These are phyloP conservation scores for Lactarius akahatsu DNA, from an alignment of 768 basidiomycete genomes.

Conservation along the genomic window DNA sequence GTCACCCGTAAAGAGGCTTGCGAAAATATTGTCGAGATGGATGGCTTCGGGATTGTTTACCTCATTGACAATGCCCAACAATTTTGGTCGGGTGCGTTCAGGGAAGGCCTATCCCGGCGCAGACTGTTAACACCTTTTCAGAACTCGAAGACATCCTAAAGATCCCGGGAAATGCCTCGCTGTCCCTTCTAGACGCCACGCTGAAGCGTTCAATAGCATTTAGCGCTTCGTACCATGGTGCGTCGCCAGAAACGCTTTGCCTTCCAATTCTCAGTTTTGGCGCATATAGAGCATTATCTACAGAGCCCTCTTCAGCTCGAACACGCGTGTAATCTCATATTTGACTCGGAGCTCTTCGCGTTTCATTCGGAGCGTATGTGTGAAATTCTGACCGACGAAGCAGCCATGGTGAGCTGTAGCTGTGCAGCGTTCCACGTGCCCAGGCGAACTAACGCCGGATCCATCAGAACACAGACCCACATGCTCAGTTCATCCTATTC, in stretches of 20 bases:
- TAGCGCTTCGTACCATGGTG: slow-evolving; percentile 86
- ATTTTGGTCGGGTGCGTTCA: slow-evolving; percentile 81
- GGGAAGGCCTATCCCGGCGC: slow-evolving; percentile 10
- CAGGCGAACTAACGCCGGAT: not conserved
- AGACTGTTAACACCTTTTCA: slow-evolving; percentile 35
- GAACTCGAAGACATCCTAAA: slow-evolving; percentile 85
- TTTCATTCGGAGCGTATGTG: slow-evolving; percentile 94
- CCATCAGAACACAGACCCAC: slow-evolving; percentile 78
- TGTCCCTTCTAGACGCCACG: slow-evolving; percentile 76
- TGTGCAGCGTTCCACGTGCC: not conserved
- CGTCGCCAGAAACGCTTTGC: slow-evolving; percentile 31
- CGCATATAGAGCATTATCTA: slow-evolving; percentile 70
- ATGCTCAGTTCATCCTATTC: slow-evolving; percentile 76
- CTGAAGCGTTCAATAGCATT: slow-evolving; percentile 74
- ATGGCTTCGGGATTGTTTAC: slow-evolving; percentile 78
- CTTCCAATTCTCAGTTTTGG: slow-evolving; percentile 7
- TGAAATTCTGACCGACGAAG: slow-evolving; percentile 70
- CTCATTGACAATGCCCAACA: slow-evolving; percentile 80
- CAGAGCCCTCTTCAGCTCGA: slow-evolving; percentile 81
- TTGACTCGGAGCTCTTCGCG: slow-evolving; percentile 83
- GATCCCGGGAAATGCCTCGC: slow-evolving; percentile 62
- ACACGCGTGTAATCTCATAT: slow-evolving; percentile 72
- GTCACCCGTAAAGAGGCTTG: not conserved
- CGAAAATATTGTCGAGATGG: slow-evolving; percentile 39
- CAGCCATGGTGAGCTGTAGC: slow-evolving; percentile 51